Base-by-base conservation (phyloP, 2,329 filamentous ascomycete genomes). In the Dothideomycetes sp. region DNA sequence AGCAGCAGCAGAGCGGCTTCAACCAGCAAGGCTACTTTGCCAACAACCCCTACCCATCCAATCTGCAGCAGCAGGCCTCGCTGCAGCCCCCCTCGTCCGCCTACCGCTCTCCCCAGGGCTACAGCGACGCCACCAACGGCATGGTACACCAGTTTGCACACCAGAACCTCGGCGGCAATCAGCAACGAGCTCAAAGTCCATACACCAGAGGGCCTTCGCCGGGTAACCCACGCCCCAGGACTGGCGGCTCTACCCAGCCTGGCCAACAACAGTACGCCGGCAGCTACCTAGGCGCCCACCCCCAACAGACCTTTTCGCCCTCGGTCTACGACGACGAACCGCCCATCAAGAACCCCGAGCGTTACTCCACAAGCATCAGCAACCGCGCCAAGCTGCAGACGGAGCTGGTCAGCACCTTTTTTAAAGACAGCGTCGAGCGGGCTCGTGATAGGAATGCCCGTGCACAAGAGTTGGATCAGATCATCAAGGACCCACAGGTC, bases 361-460 rank as follows among this genome's bases (percentile, higher is more conserved):
- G 86, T 51, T 94, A 89, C 63, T 85, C 87, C 3, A 85, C 93
- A 56, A 84, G 84, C 55, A 83, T 93, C 30, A 78, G 82, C 41
- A 87, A 91, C 56, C 68, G 76, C 53, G 73, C 75, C 19, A 78
- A 77, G 56, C 71, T 77, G 39, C 75, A 77, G 34, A 77, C 79
- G 54, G 72, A 77, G 50, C 61, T 80, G 49, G 76, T 81, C 47
- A 76, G 76, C 54, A 73, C 77, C 52, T 96, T 96, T 69, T 98
- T 96, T 77, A 93, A 94, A 65, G 89, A 98, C 64, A 96, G 89
- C 59, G 93, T 98, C 41, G 89, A 94, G 70, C 79, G 91, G 52
- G 91, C 91, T 37, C 77, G 89, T 51, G 91, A 96, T 65, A 80
- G 91, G 43, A 47, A 47, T 17, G 37, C 24, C 22, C 43, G 44